phyloP scores from a whole-genome alignment of 1,139 yeast genomes.

The Kodamaea alishanica region DNA sequence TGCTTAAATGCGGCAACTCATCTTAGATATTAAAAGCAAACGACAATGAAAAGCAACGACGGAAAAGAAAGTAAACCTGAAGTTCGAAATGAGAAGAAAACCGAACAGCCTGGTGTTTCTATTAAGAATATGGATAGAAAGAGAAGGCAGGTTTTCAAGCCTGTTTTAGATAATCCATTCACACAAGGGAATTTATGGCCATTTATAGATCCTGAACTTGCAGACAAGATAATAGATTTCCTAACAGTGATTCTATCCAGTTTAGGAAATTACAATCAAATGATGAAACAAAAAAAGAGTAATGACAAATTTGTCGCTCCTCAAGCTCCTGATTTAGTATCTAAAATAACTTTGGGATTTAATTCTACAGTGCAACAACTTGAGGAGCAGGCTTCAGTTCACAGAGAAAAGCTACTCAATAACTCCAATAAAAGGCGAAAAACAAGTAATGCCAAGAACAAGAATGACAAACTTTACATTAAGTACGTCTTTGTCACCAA shows the following conservation, averaged over 20 bases:
- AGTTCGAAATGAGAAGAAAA: no score
- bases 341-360: slow-evolving; percentile 45
- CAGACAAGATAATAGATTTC: slow-evolving; percentile 37
- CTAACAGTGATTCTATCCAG: slow-evolving; percentile 36
- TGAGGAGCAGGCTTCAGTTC: slow-evolving; percentile 44
- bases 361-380: slow-evolving; percentile 49
- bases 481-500: slow-evolving; percentile 53
- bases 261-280: slow-evolving; percentile 31
- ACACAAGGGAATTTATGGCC: slow-evolving; percentile 54
- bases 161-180: slow-evolving; percentile 58
- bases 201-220: slow-evolving; percentile 34
- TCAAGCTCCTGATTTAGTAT: slow-evolving; percentile 23
- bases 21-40: no score
- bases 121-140: slow-evolving; percentile 18
- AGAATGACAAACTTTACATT: slow-evolving; percentile 15
- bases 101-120: neutral
- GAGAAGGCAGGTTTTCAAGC: slow-evolving; percentile 54
- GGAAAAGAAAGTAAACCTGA: no score
- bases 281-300: slow-evolving; percentile 10
- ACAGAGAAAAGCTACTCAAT: slow-evolving; percentile 9
- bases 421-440: slow-evolving; percentile 9
- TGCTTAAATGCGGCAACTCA: no score
- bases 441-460: slow-evolving; percentile 9
- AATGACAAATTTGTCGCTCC: slow-evolving; percentile 3
- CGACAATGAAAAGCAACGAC: no score